Base-by-base conservation (phyloP, 2,329 filamentous ascomycete genomes). In the Mycosphaerella arachidis region DNA sequence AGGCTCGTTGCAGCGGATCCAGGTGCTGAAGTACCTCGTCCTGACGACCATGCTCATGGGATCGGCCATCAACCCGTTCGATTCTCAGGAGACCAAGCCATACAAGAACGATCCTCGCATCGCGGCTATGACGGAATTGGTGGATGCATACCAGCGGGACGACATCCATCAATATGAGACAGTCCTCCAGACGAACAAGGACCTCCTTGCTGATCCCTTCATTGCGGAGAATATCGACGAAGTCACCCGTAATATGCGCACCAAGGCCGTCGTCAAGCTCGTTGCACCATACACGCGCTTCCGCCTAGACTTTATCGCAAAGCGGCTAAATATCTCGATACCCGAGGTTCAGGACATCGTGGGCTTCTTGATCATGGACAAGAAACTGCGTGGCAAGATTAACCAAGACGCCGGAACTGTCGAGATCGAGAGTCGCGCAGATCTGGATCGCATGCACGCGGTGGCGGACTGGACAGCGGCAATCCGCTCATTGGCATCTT, bases 181-280 rank as follows among this genome's bases (percentile, higher is more conserved):
- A 57, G 92, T 97, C 40, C 81, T 99, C 58, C 86, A 91, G 70
- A 87, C 87, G 71, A 95, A 97, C 78, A 88, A 87, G 70, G 94
- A 97, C 72, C 87, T 99, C 29, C 82, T 97, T 43, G 86, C 88
- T 12, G 94, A 99, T 74, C 87, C 90, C 0, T 99, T 97, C 78
- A 99, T 99, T 68, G 93, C 93, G 30, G 94, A 97, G 77, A 97
- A 99, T 73, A 99, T 99, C 68, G 94, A 97, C 75, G 94, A 99
- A 77, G 93, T 99, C 59, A 99, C 93, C 55, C 90, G 94, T 48
- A 97, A 94, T 75, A 96, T 99, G 89, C 90, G 94, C 57, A 97
- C 92, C 66, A 97, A 97, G 81, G 93, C 92, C 1, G 87, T 97
- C 9, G 79, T 96, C 64, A 96, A 94, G 77, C 82, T 97, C 27